Evolutionary conservation across 2,329 filamentous ascomycete genomes (phyloP).

Genomic region (Whalleya microplaca): DNA sequence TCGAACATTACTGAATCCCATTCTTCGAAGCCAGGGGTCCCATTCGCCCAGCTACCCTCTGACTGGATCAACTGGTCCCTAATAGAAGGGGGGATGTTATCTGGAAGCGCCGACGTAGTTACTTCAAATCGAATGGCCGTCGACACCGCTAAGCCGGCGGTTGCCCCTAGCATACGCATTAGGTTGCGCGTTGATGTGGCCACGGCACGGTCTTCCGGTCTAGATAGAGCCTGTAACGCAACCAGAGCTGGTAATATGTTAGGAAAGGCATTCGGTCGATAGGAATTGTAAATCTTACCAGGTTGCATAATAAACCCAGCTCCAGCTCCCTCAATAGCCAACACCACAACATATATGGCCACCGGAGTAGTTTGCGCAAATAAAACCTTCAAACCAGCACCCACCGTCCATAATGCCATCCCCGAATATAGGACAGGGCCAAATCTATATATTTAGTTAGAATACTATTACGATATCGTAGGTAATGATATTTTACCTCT

Average conservation of each 20-base stretch:
- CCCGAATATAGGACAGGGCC: slow-evolving; percentile 23
- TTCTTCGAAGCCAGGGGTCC: neutral
- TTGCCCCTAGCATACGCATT: slow-evolving; percentile 25
- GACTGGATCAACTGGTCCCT: slow-evolving; percentile 1
- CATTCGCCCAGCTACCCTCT: slow-evolving; percentile 16
- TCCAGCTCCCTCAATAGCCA: slow-evolving; percentile 28
- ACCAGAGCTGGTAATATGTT: slow-evolving; percentile 22
- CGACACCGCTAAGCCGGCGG: slow-evolving; percentile 24
- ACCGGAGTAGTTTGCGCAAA: slow-evolving; percentile 21
- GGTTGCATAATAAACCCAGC: slow-evolving; percentile 30
- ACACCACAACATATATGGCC: slow-evolving; percentile 17
- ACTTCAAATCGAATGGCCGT: slow-evolving; percentile 12
- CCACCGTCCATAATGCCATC: slow-evolving; percentile 25
- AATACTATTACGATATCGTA: neutral
- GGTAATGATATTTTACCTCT: slow-evolving; percentile 11
- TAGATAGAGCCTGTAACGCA: slow-evolving; percentile 26
- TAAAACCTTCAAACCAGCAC: slow-evolving; percentile 26
- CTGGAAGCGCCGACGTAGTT: slow-evolving; percentile 6
- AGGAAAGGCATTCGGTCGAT: neutral
- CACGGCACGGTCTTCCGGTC: slow-evolving; percentile 26
- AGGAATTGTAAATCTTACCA: slow-evolving; percentile 2
- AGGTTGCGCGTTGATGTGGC: slow-evolving; percentile 29
- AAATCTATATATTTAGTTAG: slow-evolving; percentile 2
- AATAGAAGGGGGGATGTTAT: neutral
- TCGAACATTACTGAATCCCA: slow-evolving; percentile 16